A percentile compares a stretch with the other conserved stretches of the same genome.
phyloP scores from a whole-genome alignment of 345 rosid species.

The Cardamine resedifolia region DNA sequence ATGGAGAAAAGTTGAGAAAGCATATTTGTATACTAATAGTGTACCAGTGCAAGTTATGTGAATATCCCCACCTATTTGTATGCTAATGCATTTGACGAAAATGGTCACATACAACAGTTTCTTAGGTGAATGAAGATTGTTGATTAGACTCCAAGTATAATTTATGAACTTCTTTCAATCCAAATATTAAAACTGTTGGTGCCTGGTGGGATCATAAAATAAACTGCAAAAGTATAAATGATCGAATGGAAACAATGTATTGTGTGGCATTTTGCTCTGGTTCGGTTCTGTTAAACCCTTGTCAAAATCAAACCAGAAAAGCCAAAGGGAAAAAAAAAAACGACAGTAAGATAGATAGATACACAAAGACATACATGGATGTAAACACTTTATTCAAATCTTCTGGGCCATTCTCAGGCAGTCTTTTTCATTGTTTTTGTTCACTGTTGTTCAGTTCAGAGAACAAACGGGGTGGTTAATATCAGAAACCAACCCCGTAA shows the following conservation, averaged over 20 bases:
- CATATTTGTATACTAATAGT: constrained; percentile 25
- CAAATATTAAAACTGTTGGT: background rate
- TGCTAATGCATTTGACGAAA: constrained; percentile 5
- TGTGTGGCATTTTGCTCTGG: background rate
- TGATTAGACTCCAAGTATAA: background rate
- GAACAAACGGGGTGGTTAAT: constrained; percentile 30
- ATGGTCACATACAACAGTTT: background rate
- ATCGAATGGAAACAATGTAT: background rate
- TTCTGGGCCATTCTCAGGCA: constrained; percentile 13
- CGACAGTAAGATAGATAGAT: background rate
- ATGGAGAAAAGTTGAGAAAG: constrained; percentile 1
- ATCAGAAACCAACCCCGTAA: constrained; percentile 30
- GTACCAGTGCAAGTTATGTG: constrained; percentile 6
- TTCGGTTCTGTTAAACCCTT: background rate
- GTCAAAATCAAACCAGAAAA: constrained; percentile 1
- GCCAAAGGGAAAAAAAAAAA: background rate
- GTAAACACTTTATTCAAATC: constrained; percentile 34
- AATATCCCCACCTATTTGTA: constrained; percentile 10
- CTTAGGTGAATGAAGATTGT: background rate
- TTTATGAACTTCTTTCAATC: background rate
- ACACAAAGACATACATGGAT: constrained; percentile 9
- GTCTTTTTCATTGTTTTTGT: constrained; percentile 26
- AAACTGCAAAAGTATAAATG: background rate
- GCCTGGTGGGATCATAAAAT: background rate
- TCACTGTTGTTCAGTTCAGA: constrained; percentile 25